A percentile compares a stretch with the other conserved stretches of the same genome.
Conservation (phyloP, 2,329 filamentous ascomycete genomes). For the Conoideocrella luteorostrata region DNA sequence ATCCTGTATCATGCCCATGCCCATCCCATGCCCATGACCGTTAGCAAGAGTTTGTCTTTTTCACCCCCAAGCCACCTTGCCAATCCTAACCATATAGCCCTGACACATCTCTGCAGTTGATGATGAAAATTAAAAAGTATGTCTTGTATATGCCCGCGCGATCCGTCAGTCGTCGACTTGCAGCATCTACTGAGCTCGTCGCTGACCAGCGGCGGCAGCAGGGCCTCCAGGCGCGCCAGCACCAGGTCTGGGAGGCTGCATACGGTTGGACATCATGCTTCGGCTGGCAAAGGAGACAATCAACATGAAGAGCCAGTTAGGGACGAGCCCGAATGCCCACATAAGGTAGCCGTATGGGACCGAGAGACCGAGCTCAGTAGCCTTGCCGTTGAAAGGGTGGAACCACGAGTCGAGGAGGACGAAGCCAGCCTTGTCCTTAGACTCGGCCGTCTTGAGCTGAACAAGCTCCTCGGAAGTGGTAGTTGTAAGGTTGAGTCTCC, state of each 20-base stretch:
- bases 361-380: constrained; percentile 55
- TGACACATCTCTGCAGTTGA: too few relatives aligned
- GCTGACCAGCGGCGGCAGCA: constrained; percentile 6
- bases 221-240: constrained; percentile 11
- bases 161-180: neutral
- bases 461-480: constrained; percentile 58
- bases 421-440: constrained; percentile 47
- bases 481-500: constrained; percentile 63
- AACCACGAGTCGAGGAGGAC: constrained; percentile 55
- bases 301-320: constrained; percentile 76
- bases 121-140: too few relatives aligned
- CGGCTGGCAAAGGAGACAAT: constrained; percentile 66
- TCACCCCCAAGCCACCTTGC: too few relatives aligned
- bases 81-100: too few relatives aligned
- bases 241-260: constrained; percentile 15
- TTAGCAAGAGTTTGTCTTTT: too few relatives aligned
- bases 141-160: too few relatives aligned
- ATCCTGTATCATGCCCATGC: neutral
- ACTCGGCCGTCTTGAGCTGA: constrained; percentile 47
- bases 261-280: constrained; percentile 55
- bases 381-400: constrained; percentile 67
- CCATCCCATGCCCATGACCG: too few relatives aligned
- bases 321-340: constrained; percentile 59
- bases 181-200: constrained; percentile 4
- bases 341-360: constrained; percentile 62